Percentiles rank a stretch among this genome's conserved stretches.
These are phyloP conservation scores for Adenanthera pavonina DNA, from an alignment of 306 rosid genomes.

Conservation along the genomic window DNA sequence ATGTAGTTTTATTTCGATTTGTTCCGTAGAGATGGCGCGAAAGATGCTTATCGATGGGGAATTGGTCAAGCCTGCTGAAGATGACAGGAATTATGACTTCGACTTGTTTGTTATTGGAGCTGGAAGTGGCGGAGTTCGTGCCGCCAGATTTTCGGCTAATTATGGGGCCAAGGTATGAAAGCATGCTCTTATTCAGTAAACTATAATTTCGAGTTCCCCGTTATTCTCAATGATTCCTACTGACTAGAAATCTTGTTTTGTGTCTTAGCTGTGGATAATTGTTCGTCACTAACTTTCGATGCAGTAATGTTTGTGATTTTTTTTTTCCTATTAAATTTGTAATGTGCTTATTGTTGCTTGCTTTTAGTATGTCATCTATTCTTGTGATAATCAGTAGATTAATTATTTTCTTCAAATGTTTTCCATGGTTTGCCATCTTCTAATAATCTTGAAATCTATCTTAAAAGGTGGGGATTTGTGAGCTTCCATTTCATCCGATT, in stretches of 20 bases:
- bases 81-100: conserved; percentile 60
- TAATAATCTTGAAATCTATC: conserved; percentile 37
- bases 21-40: conserved; percentile 67
- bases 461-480: conserved; percentile 85
- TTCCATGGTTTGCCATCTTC: conserved; percentile 24
- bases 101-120: conserved; percentile 95
- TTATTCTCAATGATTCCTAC: background rate
- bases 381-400: background rate
- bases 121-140: conserved; percentile 99
- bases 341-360: background rate
- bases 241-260: background rate
- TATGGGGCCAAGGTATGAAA: conserved; percentile 80
- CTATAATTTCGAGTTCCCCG: background rate
- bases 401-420: conserved; percentile 16
- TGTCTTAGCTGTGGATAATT: background rate
- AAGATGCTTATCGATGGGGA: conserved; percentile 87
- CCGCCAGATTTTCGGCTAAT: conserved; percentile 80
- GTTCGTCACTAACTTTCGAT: background rate
- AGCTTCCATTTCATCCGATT: conserved; percentile 89
- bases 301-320: background rate
- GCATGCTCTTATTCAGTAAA: background rate
- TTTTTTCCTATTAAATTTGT: background rate
- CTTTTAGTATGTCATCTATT: background rate
- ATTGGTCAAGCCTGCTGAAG: conserved; percentile 49
- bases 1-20: conserved; percentile 35